Conservation (phyloP, 1,139 yeast species). For the Pichia sp. region DNA sequence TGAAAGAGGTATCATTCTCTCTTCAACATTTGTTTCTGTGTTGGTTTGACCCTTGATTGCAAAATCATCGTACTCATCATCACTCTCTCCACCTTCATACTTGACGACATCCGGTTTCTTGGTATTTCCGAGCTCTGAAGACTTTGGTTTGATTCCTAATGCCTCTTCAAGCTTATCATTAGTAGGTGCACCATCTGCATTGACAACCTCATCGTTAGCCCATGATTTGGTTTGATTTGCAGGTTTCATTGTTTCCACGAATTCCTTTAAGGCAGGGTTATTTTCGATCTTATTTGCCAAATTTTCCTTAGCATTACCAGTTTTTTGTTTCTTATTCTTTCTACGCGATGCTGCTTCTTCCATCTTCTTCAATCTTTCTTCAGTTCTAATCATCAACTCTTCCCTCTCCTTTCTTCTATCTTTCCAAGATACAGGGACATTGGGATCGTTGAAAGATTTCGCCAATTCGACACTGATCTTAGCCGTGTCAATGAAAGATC, state of each 20-base stretch:
- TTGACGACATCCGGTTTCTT: constrained; percentile 28
- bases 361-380: constrained; percentile 41
- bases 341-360: constrained; percentile 34
- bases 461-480: constrained; percentile 75
- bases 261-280: constrained; percentile 71
- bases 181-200: constrained; percentile 44
- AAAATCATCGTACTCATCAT: constrained; percentile 60
- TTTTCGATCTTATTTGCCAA: constrained; percentile 53
- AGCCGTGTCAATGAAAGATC: constrained; percentile 77
- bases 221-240: constrained; percentile 57
- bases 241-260: constrained; percentile 77
- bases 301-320: constrained; percentile 25
- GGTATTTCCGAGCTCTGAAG: constrained; percentile 6
- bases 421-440: constrained; percentile 66
- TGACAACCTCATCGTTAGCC: constrained; percentile 65
- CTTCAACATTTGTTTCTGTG: constrained; percentile 37
- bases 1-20: constrained; percentile 16
- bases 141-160: constrained; percentile 11
- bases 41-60: constrained; percentile 34
- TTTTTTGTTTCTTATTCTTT: constrained; percentile 14
- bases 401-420: constrained; percentile 54
- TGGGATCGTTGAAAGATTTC: constrained; percentile 75
- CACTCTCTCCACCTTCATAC: constrained; percentile 38
- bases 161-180: constrained; percentile 19
- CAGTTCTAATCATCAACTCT: constrained; percentile 46